phyloP scores from a whole-genome alignment of 306 rosid genomes.

The Prosopis cineraria region DNA sequence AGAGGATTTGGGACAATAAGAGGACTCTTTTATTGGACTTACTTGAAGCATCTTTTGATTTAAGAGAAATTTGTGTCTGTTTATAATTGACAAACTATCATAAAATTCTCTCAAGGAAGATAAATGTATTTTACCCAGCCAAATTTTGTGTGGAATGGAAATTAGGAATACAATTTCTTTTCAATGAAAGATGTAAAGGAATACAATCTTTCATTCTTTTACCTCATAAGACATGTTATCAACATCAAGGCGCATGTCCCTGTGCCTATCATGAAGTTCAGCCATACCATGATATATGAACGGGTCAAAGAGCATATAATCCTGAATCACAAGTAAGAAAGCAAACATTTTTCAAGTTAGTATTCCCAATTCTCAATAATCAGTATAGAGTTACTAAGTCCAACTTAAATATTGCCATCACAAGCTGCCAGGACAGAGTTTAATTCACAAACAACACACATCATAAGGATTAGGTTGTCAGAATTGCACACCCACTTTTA shows the following conservation, averaged over 20 bases:
- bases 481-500: not conserved
- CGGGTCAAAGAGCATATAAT: conserved; percentile 78
- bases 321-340: conserved; percentile 55
- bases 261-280: conserved; percentile 87
- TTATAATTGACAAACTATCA: not conserved
- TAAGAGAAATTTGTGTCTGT: not conserved
- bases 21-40: not conserved
- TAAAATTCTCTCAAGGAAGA: not conserved
- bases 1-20: not conserved
- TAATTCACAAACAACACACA: not conserved
- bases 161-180: conserved; percentile 16
- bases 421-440: conserved; percentile 29
- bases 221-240: conserved; percentile 97
- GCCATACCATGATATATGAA: conserved; percentile 75
- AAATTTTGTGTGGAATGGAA: conserved; percentile 13
- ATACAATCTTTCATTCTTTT: conserved; percentile 35
- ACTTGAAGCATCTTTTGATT: not conserved
- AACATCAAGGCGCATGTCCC: conserved; percentile 96
- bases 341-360: conserved; percentile 13
- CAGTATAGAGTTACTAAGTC: not conserved
- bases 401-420: not conserved
- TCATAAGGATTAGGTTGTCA: not conserved
- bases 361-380: conserved; percentile 31
- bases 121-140: not conserved
- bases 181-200: not conserved